phyloP scores from a whole-genome alignment of 768 basidiomycete genomes.

The Gloeopeniophorella convolvens region DNA sequence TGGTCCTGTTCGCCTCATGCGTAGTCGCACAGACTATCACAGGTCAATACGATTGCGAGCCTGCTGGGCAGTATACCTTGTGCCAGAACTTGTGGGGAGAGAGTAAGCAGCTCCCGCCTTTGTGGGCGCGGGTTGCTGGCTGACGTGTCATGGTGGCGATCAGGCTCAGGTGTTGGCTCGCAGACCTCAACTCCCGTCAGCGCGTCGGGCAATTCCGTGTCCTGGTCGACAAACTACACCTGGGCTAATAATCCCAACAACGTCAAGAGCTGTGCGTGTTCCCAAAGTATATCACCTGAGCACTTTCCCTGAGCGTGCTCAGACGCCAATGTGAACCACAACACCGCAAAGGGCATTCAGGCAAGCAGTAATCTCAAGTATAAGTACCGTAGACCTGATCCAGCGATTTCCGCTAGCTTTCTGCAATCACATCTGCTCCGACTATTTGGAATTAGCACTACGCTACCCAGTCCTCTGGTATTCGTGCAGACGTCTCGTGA shows the following conservation, averaged over 20 bases:
- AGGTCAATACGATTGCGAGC: slow-evolving; percentile 38
- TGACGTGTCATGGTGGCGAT: neutral
- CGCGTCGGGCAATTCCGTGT: slow-evolving; percentile 34
- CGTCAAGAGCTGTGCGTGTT: slow-evolving; percentile 49
- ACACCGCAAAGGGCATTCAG: slow-evolving; percentile 42
- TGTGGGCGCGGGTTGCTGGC: too few relatives aligned
- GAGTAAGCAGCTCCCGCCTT: too few relatives aligned
- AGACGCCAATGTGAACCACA: slow-evolving; percentile 48
- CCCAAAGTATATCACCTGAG: too few relatives aligned
- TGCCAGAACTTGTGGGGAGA: slow-evolving; percentile 56
- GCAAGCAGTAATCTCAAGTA: too few relatives aligned
- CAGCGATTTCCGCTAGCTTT: slow-evolving; percentile 28
- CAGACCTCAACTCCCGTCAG: slow-evolving; percentile 43
- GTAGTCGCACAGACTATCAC: slow-evolving; percentile 34
- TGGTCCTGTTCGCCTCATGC: too few relatives aligned
- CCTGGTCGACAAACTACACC: slow-evolving; percentile 52
- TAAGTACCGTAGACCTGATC: too few relatives aligned
- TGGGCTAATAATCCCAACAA: slow-evolving; percentile 45
- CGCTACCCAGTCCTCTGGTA: slow-evolving; percentile 35
- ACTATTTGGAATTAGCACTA: slow-evolving; percentile 50
- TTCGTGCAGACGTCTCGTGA: slow-evolving; percentile 51
- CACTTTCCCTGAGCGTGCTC: too few relatives aligned
- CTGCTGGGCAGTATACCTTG: slow-evolving; percentile 42
- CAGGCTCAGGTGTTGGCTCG: slow-evolving; percentile 41
- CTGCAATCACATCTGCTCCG: slow-evolving; percentile 38